Percentiles rank a stretch among this genome's conserved stretches.
These are phyloP conservation scores for Amphibolis antarctica DNA, from an alignment of 106 monocot genomes.

Conservation along the genomic window DNA sequence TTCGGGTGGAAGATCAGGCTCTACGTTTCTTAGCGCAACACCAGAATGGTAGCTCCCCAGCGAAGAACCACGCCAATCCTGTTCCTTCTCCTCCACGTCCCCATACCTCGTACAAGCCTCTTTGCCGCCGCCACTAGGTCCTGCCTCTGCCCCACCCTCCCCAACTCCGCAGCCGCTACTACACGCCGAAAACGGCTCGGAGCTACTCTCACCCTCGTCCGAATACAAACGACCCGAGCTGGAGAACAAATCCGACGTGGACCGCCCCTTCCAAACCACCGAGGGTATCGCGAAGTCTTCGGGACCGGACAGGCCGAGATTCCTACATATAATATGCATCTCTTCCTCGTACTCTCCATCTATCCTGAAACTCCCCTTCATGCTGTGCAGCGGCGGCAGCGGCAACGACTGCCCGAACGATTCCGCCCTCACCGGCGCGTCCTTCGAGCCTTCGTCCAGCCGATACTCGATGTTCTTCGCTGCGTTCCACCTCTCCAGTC, in stretches of 20 bases:
- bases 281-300: slow-evolving; percentile 73
- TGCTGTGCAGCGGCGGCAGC: too few species aligned
- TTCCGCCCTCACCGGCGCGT: slow-evolving; percentile 2
- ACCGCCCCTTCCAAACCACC: slow-evolving; percentile 34
- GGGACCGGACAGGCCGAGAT: slow-evolving; percentile 52
- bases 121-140: not conserved
- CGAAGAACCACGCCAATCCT: too few species aligned
- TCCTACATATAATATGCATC: slow-evolving; percentile 47
- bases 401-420: too few species aligned
- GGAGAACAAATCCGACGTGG: slow-evolving; percentile 31
- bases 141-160: not conserved
- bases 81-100: too few species aligned
- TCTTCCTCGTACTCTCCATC: slow-evolving; percentile 58
- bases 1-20: too few species aligned
- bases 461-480: slow-evolving; percentile 63
- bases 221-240: slow-evolving; percentile 10
- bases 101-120: too few species aligned
- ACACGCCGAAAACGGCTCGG: too few species aligned
- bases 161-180: not conserved
- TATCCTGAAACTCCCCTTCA: slow-evolving; percentile 69
- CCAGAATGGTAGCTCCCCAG: too few species aligned
- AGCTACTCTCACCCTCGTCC: not conserved
- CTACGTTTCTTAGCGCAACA: too few species aligned
- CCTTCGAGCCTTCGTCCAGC: not conserved
- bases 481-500: slow-evolving; percentile 79